These are phyloP conservation scores for Vanrija sp. DNA, from an alignment of 1,284 basidiomycete species.

Conservation along the genomic window DNA sequence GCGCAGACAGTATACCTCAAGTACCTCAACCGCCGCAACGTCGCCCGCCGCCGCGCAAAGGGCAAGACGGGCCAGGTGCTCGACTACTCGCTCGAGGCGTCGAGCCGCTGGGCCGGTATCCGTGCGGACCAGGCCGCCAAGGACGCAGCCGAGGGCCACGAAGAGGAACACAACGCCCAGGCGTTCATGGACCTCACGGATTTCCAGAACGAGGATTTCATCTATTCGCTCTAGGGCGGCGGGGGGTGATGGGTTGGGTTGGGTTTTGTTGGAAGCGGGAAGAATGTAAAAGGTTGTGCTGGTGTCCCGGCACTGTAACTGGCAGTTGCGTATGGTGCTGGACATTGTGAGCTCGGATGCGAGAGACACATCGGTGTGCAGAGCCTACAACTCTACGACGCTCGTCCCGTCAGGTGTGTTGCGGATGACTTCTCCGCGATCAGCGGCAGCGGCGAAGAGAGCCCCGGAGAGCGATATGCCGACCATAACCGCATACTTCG, in stretches of 20 bases:
- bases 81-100: constrained; percentile 49
- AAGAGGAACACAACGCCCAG: constrained; percentile 42
- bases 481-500: no score
- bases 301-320: no score
- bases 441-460: no score
- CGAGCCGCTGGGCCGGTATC: constrained; percentile 32
- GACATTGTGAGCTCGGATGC: no score
- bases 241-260: background rate
- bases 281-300: no score
- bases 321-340: no score
- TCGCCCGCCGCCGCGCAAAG: constrained; percentile 38
- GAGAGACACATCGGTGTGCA: no score
- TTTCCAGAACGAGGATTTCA: constrained; percentile 53
- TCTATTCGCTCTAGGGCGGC: constrained; percentile 43
- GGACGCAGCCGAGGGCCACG: constrained; percentile 19
- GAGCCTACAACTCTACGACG: no score
- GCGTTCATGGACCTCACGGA: constrained; percentile 55
- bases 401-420: no score
- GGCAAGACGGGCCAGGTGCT: constrained; percentile 48
- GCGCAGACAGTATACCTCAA: constrained; percentile 47
- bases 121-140: constrained; percentile 24
- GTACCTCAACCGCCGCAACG: constrained; percentile 51
- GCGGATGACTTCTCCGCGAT: no score
- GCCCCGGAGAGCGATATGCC: no score
- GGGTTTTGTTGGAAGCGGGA: no score